Evolutionary conservation across 2,329 filamentous ascomycete species (phyloP), one percentile per base, ranked within the genome.

Genomic region (Hymenoscyphus repandus): DNA sequence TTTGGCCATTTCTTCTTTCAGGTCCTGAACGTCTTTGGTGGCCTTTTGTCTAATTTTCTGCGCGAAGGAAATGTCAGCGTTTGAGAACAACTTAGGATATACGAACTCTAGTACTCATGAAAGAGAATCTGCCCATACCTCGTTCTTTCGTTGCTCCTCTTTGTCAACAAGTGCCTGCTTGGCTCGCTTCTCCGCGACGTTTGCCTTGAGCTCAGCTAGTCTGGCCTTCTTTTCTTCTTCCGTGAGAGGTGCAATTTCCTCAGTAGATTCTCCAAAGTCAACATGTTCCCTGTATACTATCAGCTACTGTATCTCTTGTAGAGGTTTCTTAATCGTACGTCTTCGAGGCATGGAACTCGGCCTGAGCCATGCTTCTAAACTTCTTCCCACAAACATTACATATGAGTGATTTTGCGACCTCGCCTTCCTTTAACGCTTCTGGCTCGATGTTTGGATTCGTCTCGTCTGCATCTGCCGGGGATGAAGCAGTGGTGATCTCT

Each of bases 331-430:
- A 27, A 34, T 69, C 79, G 55, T 67, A 85, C 73, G 89, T 92
- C 73, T 95, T 96, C 63, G 82, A 82, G 31, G 90, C 93, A 67
- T 99, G 93, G 67, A 90, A 96, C 63, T 92, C 86, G 9, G 91
- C 93, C 59, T 92, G 82, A 22, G 83, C 83, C 58, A 86, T 81
- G 63, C 82, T 89, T 59, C 88, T 80, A 71, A 99, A 95, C 66
- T 83, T 86, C 77, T 96, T 96, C 65, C 87, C 86, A 66, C 93
- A 99, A 50, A 96, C 92, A 58, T 96, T 93, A 78, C 93, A 99
- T 45, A 95, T 79, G 49, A 97, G 81, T 44, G 90, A 95, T 64
- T 83, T 80, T 50, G 90, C 88, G 50, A 80, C 74, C 62, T 85
- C 82, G 52, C 86, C 88, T 1, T 80, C 80, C 61, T 87, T 76